phyloP scores from a whole-genome alignment of 2,329 filamentous ascomycete species.

The Beauveria varroae region DNA sequence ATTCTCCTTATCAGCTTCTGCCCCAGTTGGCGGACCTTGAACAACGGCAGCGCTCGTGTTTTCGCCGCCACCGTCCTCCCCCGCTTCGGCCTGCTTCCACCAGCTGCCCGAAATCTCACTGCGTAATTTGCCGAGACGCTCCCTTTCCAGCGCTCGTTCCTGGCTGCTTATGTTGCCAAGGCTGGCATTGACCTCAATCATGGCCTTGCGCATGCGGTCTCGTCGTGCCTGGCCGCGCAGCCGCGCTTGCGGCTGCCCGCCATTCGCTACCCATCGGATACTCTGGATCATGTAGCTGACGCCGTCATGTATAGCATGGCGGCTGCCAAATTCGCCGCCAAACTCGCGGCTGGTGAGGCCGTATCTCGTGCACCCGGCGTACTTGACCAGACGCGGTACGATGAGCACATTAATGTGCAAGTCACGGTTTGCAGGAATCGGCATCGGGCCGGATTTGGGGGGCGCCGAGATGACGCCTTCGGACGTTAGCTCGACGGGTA shows the following conservation, averaged over 20 bases:
- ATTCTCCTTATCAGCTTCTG: slow-evolving; percentile 43
- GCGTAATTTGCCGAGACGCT: slow-evolving; percentile 17
- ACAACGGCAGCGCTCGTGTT: slow-evolving; percentile 16
- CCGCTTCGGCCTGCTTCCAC: slow-evolving; percentile 24
- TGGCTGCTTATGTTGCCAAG: slow-evolving; percentile 24
- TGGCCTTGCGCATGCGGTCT: slow-evolving; percentile 49
- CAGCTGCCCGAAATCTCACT: slow-evolving; percentile 27
- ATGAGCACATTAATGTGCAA: slow-evolving; percentile 82
- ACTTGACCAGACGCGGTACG: slow-evolving; percentile 70
- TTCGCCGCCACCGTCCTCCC: slow-evolving; percentile 15
- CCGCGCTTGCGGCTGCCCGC: slow-evolving; percentile 52
- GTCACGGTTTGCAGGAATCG: slow-evolving; percentile 62
- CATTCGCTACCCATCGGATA: slow-evolving; percentile 77
- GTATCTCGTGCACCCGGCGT: slow-evolving; percentile 66
- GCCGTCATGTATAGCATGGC: slow-evolving; percentile 62
- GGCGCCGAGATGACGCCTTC: slow-evolving; percentile 43
- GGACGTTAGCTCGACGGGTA: slow-evolving; percentile 26
- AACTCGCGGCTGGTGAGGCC: slow-evolving; percentile 79
- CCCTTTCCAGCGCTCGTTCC: slow-evolving; percentile 20
- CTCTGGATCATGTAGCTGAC: slow-evolving; percentile 80
- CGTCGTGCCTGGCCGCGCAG: slow-evolving; percentile 48
- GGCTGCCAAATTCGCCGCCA: slow-evolving; percentile 42
- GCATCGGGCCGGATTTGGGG: slow-evolving; percentile 53
- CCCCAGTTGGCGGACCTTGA: slow-evolving; percentile 10
- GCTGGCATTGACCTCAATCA: slow-evolving; percentile 41